Conservation (phyloP, 2,329 filamentous ascomycete genomes). For the Xylaria sp. region DNA sequence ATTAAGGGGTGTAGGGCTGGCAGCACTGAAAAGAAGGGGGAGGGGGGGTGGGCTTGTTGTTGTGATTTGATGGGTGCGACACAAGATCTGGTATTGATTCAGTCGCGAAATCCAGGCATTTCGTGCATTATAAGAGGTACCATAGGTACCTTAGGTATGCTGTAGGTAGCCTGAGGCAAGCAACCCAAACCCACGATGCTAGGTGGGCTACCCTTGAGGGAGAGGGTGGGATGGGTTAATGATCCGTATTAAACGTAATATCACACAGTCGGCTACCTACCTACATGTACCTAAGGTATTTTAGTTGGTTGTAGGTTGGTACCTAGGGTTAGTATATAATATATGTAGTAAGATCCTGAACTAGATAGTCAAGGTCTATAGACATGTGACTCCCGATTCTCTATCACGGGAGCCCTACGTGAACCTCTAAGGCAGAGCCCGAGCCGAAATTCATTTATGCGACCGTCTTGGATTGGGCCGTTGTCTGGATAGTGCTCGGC, state of each 20-base stretch:
- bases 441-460: conserved; percentile 7
- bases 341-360: background rate
- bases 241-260: conserved; percentile 31
- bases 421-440: background rate
- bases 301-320: too few species aligned
- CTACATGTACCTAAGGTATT: background rate
- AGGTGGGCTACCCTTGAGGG: background rate
- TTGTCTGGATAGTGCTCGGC: conserved; percentile 6
- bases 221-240: background rate
- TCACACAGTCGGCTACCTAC: background rate
- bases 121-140: conserved; percentile 13
- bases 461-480: conserved; percentile 16
- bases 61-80: conserved; percentile 22
- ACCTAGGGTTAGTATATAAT: background rate
- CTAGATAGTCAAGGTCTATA: background rate
- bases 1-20: background rate
- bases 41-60: background rate
- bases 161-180: too few species aligned
- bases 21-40: conserved; percentile 3
- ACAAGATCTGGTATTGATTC: conserved; percentile 40
- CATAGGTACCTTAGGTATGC: too few species aligned
- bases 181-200: conserved; percentile 12
- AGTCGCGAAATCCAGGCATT: conserved; percentile 17
- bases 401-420: conserved; percentile 20
- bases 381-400: background rate